Percentiles rank a stretch among this genome's conserved stretches.
Evolutionary conservation across 1,284 basidiomycete genomes (phyloP).

Genomic region (Ceratobasidium sp.): DNA sequence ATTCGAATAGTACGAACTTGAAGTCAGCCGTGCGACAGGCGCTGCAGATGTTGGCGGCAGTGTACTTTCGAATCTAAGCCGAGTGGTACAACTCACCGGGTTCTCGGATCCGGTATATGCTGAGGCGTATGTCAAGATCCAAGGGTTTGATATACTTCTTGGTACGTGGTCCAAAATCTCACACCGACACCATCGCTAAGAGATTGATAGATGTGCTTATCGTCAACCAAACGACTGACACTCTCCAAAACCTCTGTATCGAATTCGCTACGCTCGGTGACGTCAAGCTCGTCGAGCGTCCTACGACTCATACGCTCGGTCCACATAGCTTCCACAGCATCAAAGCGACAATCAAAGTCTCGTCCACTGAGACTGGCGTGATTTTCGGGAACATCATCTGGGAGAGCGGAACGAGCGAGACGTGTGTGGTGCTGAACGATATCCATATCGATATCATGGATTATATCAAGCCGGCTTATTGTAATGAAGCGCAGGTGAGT

Average conservation of each 20-base stretch:
- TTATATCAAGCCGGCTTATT: conserved; percentile 97
- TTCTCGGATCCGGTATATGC: conserved; percentile 99
- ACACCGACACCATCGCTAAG: not conserved
- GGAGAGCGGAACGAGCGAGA: conserved; percentile 85
- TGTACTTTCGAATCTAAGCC: conserved; percentile 95
- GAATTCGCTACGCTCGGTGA: conserved; percentile 99
- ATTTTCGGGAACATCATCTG: conserved; percentile 99
- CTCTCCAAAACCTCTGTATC: conserved; percentile 95
- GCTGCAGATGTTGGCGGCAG: conserved; percentile 88
- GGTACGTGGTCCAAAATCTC: conserved; percentile 64
- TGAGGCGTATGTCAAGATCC: conserved; percentile 98
- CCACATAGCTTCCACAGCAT: conserved; percentile 99
- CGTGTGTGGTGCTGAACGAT: conserved; percentile 94
- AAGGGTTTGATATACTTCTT: conserved; percentile 96
- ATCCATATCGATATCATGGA: conserved; percentile 99
- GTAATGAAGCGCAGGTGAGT: conserved; percentile 91
- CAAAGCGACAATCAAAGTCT: conserved; percentile 98
- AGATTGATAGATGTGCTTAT: conserved; percentile 83
- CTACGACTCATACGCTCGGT: conserved; percentile 91
- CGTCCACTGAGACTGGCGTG: conserved; percentile 97
- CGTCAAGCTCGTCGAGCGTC: conserved; percentile 96
- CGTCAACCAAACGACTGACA: conserved; percentile 96
- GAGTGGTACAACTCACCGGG: conserved; percentile 95
- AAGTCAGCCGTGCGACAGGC: conserved; percentile 92
- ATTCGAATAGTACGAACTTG: conserved; percentile 82